Base-by-base conservation (phyloP, 148 eudicot genomes). In the Spergularia bocconei region DNA sequence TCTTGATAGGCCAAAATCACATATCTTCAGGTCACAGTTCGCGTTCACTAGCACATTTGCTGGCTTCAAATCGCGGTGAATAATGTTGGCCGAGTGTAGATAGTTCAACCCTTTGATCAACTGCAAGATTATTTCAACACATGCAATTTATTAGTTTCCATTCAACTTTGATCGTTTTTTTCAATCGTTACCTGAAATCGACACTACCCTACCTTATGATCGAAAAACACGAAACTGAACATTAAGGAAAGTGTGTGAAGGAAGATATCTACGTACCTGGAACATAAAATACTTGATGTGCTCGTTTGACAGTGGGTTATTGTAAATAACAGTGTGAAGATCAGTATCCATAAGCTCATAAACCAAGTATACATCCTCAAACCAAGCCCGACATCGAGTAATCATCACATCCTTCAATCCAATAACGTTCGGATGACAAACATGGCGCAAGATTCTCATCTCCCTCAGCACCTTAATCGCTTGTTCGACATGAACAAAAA, bases 341-440 rank as follows among this genome's bases (percentile, higher is more conserved):
- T 85, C 85, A 5, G 79, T 73, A 50, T 85, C 87, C 87, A 85
- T 85, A 15, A 85, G 72, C 48, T 85, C 87, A 68, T 78, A 82
- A 65, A 85, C 82, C 69, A 82, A 44, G 77, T 82, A 85, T 3
- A 85, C 78, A 13, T 85, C 88, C 75, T 72, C 65, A 70, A 82
- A 85, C 60, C 50, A 69, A 50, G 44, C 21, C 51, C 69, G 39
- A 3, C 25, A 48, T 47, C 23, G 54, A 36, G 81, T 72, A 77
- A 85, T 61, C 82, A 85, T 78, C 20, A 82, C 88, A 75, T 85
- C 85, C 61, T 85, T 85, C 21, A 85, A 76, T 41, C 72, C 80
- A 62, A 85, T 82, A 64, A 85, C 88, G 78, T 85, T 82, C 36
- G 77, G 78, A 65, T 85, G 88, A 41, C 78, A 75, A 47, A 82